Evolutionary conservation across 2,329 filamentous ascomycete species (phyloP), one percentile per base, ranked within the genome.

Genomic region (Trichoderma sp.): DNA sequence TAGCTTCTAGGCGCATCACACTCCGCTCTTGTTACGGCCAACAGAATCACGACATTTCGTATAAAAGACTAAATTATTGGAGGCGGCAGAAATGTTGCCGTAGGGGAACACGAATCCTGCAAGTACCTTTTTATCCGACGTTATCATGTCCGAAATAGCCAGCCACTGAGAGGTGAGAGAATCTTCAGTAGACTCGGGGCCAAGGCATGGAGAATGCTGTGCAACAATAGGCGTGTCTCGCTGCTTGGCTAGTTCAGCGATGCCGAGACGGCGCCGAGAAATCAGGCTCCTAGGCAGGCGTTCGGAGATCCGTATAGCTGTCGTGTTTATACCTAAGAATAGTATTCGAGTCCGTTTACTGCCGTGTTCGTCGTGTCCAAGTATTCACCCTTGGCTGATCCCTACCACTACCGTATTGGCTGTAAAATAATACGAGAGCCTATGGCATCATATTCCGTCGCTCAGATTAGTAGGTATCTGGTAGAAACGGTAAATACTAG

Each of bases 281-380:
- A n/a, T n/a, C 4, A 26, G 20, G 32, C 47, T 55, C 6, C 6
- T 34, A 5, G 30, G 15, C n/a, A 62, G 36, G 26, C 53, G 23
- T 62, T 62, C 62, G 62, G 62, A 65, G 28, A 65, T 65, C 43
- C 43, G 62, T 30, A 12, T 64, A n/a, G 39, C 62, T 64, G 43
- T 13, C 11, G 43, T 65, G 28, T 34, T 53, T 12, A 30, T 34
- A 20, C 30, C 62, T 23, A 53, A 36, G 26, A 34, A 55, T 66
- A 55, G 47, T 1, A 53, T 53, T 11, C 11, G 28, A 23, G 13
- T 65, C 6, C 28, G 17, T 23, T 39, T 34, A 34, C 5, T 23
- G 20, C 20, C 26, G 63, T 36, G 32, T n/a, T 26, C 30, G 13
- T 3, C 15, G 20, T 32, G 11, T 20, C 17, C 11, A 4, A 8